phyloP scores from a whole-genome alignment of 2,329 filamentous ascomycete genomes.

The Monosporascus sp. region DNA sequence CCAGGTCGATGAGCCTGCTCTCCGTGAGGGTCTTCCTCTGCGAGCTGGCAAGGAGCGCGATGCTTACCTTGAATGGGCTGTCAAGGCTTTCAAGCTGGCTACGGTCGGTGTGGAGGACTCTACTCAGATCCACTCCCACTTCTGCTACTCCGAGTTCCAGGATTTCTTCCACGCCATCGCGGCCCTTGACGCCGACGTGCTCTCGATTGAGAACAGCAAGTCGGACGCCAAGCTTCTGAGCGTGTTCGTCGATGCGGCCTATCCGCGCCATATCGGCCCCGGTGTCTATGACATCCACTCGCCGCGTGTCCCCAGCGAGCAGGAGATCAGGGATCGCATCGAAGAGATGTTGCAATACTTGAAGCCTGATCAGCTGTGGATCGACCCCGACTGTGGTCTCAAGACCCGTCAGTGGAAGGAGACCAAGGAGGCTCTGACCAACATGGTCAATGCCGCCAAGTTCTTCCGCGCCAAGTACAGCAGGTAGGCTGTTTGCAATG shows the following conservation, averaged over 20 bases:
- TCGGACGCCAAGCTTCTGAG: conserved; percentile 98
- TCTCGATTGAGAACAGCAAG: conserved; percentile 99
- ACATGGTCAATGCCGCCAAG: conserved; percentile 99
- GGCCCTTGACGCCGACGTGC: conserved; percentile 93
- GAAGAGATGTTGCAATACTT: conserved; percentile 97
- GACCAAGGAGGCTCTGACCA: conserved; percentile 91
- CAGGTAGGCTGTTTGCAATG: conserved; percentile 42
- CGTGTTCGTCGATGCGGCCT: conserved; percentile 96
- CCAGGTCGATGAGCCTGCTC: conserved; percentile 97
- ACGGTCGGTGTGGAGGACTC: conserved; percentile 90
- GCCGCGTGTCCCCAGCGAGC: conserved; percentile 90
- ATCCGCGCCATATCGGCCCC: conserved; percentile 96
- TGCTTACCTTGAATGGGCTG: conserved; percentile 95
- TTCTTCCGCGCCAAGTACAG: conserved; percentile 87
- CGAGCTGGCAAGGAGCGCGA: conserved; percentile 90
- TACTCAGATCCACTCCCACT: conserved; percentile 99
- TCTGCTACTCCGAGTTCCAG: conserved; percentile 99
- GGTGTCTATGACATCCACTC: conserved; percentile 99
- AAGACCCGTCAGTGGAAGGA: conserved; percentile 99
- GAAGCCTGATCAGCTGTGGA: conserved; percentile 98
- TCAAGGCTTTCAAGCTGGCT: conserved; percentile 95
- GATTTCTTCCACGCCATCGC: conserved; percentile 99
- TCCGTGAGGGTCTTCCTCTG: conserved; percentile 98
- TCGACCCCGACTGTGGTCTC: conserved; percentile 98
- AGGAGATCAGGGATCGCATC: conserved; percentile 97